These are phyloP conservation scores for Penicillium psychrofluorescens DNA, from an alignment of 495 filamentous ascomycete genomes.

Conservation along the genomic window DNA sequence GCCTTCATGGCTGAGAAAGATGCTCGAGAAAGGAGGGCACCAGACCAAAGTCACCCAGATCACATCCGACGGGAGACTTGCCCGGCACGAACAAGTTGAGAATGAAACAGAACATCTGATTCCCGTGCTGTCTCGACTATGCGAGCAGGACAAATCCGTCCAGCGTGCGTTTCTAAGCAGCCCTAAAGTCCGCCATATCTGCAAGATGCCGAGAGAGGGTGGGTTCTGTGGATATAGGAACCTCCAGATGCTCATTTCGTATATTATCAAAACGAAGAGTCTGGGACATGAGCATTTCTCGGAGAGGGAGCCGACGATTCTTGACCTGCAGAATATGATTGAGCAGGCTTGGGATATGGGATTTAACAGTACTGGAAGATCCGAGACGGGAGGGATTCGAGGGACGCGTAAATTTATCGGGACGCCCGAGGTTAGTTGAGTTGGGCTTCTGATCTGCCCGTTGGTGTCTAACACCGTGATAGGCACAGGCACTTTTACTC, in stretches of 20 bases:
- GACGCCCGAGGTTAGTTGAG: slow-evolving; percentile 67
- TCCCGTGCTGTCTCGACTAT: slow-evolving; percentile 62
- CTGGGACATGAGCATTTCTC: slow-evolving; percentile 54
- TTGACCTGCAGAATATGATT: slow-evolving; percentile 81
- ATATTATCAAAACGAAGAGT: slow-evolving; percentile 52
- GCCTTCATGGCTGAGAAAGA: slow-evolving; percentile 67
- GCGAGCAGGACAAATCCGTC: slow-evolving; percentile 56
- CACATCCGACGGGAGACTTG: slow-evolving; percentile 39
- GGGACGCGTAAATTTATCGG: slow-evolving; percentile 95
- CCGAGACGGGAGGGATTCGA: slow-evolving; percentile 80
- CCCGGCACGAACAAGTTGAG: slow-evolving; percentile 38
- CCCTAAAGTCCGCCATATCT: slow-evolving; percentile 67
- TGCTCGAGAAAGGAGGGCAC: slow-evolving; percentile 59
- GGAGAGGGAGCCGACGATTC: slow-evolving; percentile 63
- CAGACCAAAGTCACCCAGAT: slow-evolving; percentile 50
- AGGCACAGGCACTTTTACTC: slow-evolving; percentile 78
- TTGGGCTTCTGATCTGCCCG: background rate
- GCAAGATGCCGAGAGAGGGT: slow-evolving; percentile 72
- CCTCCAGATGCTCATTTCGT: slow-evolving; percentile 88
- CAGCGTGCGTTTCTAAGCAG: slow-evolving; percentile 74
- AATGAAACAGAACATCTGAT: slow-evolving; percentile 67
- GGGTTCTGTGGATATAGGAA: slow-evolving; percentile 98
- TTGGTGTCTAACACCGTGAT: slow-evolving; percentile 5
- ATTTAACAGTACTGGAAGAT: slow-evolving; percentile 63
- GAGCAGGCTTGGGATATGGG: slow-evolving; percentile 86